These are phyloP conservation scores for Nymphaea colorata DNA, from an alignment of 164 flowering plant genomes.

Conservation along the genomic window DNA sequence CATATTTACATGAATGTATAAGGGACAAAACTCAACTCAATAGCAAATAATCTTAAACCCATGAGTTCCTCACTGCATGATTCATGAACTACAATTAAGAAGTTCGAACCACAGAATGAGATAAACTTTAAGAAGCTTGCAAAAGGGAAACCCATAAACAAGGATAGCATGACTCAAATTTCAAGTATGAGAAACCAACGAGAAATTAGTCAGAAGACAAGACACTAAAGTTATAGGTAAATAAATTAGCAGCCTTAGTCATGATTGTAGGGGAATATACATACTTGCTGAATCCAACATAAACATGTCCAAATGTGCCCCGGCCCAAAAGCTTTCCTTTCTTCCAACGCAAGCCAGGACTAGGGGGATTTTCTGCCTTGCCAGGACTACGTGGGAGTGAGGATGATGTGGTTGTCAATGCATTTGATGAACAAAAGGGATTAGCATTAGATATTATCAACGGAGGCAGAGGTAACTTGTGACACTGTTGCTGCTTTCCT, in stretches of 20 bases:
- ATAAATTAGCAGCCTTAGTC: background rate
- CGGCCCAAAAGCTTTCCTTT: conserved; percentile 83
- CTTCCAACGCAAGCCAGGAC: conserved; percentile 88
- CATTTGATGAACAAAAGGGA: conserved; percentile 60
- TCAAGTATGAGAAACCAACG: background rate
- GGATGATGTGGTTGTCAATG: conserved; percentile 56
- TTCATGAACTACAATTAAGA: too few relatives aligned
- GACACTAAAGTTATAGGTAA: background rate
- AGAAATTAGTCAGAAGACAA: background rate
- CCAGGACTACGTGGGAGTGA: conserved; percentile 89
- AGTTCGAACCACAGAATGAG: too few relatives aligned
- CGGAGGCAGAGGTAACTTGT: conserved; percentile 84
- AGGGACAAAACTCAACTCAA: too few relatives aligned
- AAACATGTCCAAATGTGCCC: conserved; percentile 96
- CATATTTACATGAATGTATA: too few relatives aligned
- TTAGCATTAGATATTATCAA: conserved; percentile 36
- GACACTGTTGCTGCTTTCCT: conserved; percentile 61
- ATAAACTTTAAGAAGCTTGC: too few relatives aligned
- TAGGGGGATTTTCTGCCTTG: conserved; percentile 61
- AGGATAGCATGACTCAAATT: too few relatives aligned
- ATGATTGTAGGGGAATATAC: background rate
- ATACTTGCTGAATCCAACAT: conserved; percentile 84
- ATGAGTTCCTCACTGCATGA: too few relatives aligned
- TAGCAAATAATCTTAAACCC: too few relatives aligned
- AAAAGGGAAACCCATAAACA: too few relatives aligned